A percentile compares a stretch with the other conserved stretches of the same genome.
phyloP scores from a whole-genome alignment of 1,284 basidiomycete genomes.

The Tylopilus sp. region DNA sequence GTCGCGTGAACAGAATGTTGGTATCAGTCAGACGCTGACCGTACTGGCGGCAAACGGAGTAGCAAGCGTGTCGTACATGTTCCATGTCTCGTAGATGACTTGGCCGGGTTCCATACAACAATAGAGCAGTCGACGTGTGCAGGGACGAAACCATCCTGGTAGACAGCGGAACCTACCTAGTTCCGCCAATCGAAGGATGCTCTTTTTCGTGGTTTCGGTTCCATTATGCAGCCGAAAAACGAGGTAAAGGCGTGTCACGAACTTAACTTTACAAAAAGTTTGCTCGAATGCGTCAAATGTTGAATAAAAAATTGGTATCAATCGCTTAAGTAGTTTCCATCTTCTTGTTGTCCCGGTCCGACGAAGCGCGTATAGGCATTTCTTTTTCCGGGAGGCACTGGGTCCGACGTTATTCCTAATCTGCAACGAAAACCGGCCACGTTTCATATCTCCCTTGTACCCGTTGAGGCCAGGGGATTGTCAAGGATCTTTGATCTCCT shows the following conservation, averaged over 20 bases:
- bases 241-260: conserved; percentile 32
- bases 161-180: conserved; percentile 12
- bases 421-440: conserved; percentile 6
- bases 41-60: too few species aligned
- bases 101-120: not conserved
- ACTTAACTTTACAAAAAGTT: conserved; percentile 31
- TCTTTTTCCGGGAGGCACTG: too few species aligned
- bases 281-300: conserved; percentile 4
- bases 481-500: too few species aligned
- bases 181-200: conserved; percentile 8
- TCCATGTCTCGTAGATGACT: not conserved
- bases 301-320: conserved; percentile 14
- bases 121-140: conserved; percentile 9
- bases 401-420: conserved; percentile 15
- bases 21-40: too few species aligned
- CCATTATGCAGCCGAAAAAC: conserved; percentile 34
- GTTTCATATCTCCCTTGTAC: not conserved
- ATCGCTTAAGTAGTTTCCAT: conserved; percentile 13
- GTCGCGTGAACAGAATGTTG: too few species aligned
- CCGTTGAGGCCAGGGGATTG: too few species aligned
- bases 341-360: conserved; percentile 8
- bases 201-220: conserved; percentile 22
- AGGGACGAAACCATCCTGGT: conserved; percentile 9
- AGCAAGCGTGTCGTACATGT: too few species aligned
- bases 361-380: conserved; percentile 5